Base-by-base conservation (phyloP, 371 early-diverging fungal genomes). In the Lichtheimia ramosa region DNA sequence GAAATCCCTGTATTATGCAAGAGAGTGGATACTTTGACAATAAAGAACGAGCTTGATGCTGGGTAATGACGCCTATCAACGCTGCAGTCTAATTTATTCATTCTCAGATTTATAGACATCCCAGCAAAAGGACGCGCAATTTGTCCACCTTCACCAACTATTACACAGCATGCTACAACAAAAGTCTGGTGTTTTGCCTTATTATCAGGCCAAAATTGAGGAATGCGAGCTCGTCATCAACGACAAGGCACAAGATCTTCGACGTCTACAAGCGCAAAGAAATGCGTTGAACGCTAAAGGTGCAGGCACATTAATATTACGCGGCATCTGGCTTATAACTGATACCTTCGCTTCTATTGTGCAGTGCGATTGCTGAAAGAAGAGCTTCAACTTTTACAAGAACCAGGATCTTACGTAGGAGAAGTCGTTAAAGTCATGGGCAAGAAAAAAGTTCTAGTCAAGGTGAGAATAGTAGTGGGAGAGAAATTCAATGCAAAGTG, bases 371-470 rank as follows among this genome's bases (percentile, higher is more conserved):
- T 96, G 59, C 84, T 99, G 34, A 90, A 96, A 56, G 99, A 99
- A 70, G 99, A 99, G 77, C 89, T 99, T 40, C 91, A 93, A 64
- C 86, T 98, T 51, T 85, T 99, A 8, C 99, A 99, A 74, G 99
- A 99, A 69, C 96, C 98, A 18, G 95, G 96, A 25, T 93, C 96
- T 7, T 96, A 95, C 75, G 98, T 99, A 42, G 99, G 98, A 57
- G 98, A 97, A 79, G 97, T 99, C 15, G 92, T 98, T 41, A 99
- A 99, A 75, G 85, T 98, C 55, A 99, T 99, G 96, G 99, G 99
- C 64, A 98, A 99, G 83, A 96, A 94, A 66, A 96, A 97, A 74
- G 99, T 97, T 13, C 81, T 99, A 14, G 98, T 99, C 61, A 99
- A 99, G 89, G 92, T 89, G 82, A 61, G 53, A 5, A 20, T 14